phyloP scores from a whole-genome alignment of 805 yeast species.

The Priceomyces castillae region DNA sequence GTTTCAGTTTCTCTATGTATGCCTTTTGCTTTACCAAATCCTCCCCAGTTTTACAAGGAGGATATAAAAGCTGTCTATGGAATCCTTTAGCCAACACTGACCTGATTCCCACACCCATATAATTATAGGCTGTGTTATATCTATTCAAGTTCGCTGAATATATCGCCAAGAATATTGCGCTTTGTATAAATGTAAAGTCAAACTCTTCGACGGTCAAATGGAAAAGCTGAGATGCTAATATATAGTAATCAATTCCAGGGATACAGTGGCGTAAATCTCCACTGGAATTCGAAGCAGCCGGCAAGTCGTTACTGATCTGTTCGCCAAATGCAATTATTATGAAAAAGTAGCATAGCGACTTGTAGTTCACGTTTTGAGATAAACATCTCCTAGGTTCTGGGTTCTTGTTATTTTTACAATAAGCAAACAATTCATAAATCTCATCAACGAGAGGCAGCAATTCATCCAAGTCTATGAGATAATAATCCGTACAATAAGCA shows the following conservation, averaged over 20 bases:
- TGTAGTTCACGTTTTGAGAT: conserved; percentile 10
- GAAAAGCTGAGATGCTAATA: conserved; percentile 31
- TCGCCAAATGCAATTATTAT: conserved; percentile 38
- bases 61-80: conserved; percentile 26
- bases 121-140: conserved; percentile 38
- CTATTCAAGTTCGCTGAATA: conserved; percentile 37
- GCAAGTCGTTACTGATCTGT: conserved; percentile 21
- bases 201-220: conserved; percentile 31
- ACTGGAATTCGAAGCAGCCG: not conserved
- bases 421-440: conserved; percentile 14
- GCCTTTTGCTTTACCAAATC: conserved; percentile 1
- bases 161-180: conserved; percentile 32
- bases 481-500: conserved; percentile 36
- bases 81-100: conserved; percentile 36
- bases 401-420: not conserved
- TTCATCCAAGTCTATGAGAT: conserved; percentile 26
- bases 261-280: conserved; percentile 8
- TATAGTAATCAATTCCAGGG: conserved; percentile 36
- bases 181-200: conserved; percentile 32
- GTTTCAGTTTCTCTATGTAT: conserved; percentile 28
- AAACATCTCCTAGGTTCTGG: conserved; percentile 1
- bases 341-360: conserved; percentile 29
- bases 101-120: conserved; percentile 38
- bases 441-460: conserved; percentile 13
- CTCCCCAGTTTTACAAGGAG: not conserved